Conservation (phyloP, 345 rosid species). For the Eucalyptus viminalis region DNA sequence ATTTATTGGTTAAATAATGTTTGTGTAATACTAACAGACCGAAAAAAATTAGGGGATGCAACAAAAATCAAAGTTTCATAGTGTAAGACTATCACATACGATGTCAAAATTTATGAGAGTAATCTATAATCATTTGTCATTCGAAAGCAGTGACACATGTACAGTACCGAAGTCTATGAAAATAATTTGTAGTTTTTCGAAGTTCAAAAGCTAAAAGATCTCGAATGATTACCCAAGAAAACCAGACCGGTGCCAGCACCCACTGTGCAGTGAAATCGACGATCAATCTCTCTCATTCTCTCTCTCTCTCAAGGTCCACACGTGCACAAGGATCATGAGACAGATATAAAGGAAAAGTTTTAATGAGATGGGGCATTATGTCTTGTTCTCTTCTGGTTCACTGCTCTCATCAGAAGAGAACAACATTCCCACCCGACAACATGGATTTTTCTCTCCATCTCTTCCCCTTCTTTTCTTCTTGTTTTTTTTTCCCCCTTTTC, state of each 20-base stretch:
- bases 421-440: background rate
- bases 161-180: background rate
- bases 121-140: rapidly evolving
- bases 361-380: background rate
- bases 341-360: background rate
- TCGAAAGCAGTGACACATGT: background rate
- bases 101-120: background rate
- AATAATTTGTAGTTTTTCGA: background rate
- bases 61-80: background rate
- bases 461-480: background rate
- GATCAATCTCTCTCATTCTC: background rate
- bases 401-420: background rate
- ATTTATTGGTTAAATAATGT: background rate
- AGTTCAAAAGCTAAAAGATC: no score
- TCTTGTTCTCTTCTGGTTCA: background rate
- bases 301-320: background rate
- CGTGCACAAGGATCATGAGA: background rate
- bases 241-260: background rate
- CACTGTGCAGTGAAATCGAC: background rate
- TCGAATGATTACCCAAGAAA: background rate
- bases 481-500: background rate
- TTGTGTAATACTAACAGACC: background rate
- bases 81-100: background rate
- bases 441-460: background rate
- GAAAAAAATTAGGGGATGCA: background rate